Percentiles rank a stretch among this genome's conserved stretches.
phyloP scores from a whole-genome alignment of 2,329 filamentous ascomycete genomes.

The Ceratocystiopsis brevicomis region DNA sequence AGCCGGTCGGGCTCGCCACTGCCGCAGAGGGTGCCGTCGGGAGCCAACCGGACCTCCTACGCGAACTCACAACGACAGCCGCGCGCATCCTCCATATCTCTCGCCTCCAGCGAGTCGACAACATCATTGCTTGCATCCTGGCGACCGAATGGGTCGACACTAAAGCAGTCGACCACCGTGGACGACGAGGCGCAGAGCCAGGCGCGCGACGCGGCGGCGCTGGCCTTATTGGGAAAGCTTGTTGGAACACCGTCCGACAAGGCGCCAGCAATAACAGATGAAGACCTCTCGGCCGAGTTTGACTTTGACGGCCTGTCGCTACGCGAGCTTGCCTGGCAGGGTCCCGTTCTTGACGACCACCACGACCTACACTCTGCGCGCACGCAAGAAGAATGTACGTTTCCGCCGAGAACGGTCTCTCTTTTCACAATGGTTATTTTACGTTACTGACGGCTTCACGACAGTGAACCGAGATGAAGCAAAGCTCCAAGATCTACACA shows the following conservation, averaged over 20 bases:
- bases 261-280: conserved; percentile 18
- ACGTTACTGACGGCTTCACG: neutral
- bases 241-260: conserved; percentile 15
- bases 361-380: conserved; percentile 30
- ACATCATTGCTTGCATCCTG: conserved; percentile 51
- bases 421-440: neutral
- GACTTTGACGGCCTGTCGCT: conserved; percentile 67
- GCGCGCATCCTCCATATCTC: conserved; percentile 58
- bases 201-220: conserved; percentile 43
- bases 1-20: conserved; percentile 56
- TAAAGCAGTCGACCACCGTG: conserved; percentile 38
- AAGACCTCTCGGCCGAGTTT: conserved; percentile 45
- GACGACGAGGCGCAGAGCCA: conserved; percentile 18
- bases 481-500: conserved; percentile 79
- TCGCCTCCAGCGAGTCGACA: conserved; percentile 60
- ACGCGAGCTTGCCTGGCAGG: conserved; percentile 42
- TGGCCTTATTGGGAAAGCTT: conserved; percentile 44
- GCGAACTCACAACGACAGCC: conserved; percentile 50
- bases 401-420: no score
- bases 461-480: conserved; percentile 57
- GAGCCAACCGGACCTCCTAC: conserved; percentile 44
- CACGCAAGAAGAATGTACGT: conserved; percentile 54
- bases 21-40: conserved; percentile 41
- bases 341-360: conserved; percentile 10
- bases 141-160: conserved; percentile 47